Conservation (phyloP, 2,329 filamentous ascomycete species). For the Aaosphaeria pasadenensis region DNA sequence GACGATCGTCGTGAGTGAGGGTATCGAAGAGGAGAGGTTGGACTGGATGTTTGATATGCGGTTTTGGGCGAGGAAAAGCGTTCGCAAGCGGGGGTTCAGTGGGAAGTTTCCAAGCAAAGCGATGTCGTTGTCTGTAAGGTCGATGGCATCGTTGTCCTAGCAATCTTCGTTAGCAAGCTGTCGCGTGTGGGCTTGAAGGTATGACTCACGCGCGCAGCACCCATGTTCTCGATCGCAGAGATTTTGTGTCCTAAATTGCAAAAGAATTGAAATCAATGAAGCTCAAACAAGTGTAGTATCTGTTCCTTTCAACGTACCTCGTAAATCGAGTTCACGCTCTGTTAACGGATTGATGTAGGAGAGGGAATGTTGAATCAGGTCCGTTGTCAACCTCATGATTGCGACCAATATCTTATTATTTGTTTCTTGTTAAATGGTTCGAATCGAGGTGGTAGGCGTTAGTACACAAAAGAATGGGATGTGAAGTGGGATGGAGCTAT, state of each 20-base stretch:
- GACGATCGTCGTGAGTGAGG: slow-evolving; percentile 77
- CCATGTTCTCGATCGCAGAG: slow-evolving; percentile 94
- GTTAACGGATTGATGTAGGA: slow-evolving; percentile 98
- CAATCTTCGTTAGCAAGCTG: background rate
- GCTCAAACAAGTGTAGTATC: slow-evolving; percentile 87
- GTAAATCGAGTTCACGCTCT: slow-evolving; percentile 97
- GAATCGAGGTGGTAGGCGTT: background rate
- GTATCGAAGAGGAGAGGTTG: slow-evolving; percentile 69
- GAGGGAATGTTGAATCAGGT: slow-evolving; percentile 89
- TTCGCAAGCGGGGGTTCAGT: slow-evolving; percentile 80
- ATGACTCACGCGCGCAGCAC: slow-evolving; percentile 78
- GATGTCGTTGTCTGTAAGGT: slow-evolving; percentile 98
- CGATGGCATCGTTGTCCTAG: slow-evolving; percentile 92
- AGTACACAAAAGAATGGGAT: background rate
- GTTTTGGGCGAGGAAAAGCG: slow-evolving; percentile 86
- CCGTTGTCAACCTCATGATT: slow-evolving; percentile 88
- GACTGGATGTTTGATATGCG: slow-evolving; percentile 79
- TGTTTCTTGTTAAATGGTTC: too few relatives aligned
- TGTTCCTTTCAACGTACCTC: slow-evolving; percentile 98
- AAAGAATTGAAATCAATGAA: slow-evolving; percentile 76
- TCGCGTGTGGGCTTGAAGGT: background rate
- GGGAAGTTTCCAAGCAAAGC: slow-evolving; percentile 88
- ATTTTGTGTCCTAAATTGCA: slow-evolving; percentile 87
- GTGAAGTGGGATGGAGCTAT: background rate
- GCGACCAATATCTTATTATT: slow-evolving; percentile 6